Base-by-base conservation (phyloP, 1,139 yeast species). In the Blastobotrys persicus region DNA sequence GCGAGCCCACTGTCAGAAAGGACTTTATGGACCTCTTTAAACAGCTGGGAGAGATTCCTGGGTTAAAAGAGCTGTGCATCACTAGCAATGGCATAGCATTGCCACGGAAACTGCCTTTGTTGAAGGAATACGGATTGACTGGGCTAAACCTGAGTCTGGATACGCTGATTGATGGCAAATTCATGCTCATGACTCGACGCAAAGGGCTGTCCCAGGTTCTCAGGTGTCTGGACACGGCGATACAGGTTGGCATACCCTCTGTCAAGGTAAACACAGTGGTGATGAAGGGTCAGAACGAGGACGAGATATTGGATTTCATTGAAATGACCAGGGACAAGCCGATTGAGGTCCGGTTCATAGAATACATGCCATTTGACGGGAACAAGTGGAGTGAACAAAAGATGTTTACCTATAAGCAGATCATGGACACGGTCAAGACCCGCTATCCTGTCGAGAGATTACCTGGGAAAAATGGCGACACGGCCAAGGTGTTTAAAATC, bases 331-430 rank as follows among this genome's bases (percentile, higher is more conserved):
- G 60, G 44, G 61, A 67, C 39, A 58, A 62, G 37, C 70, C 72
- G 2, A 53, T 77, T 3, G 79, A 77, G 52, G 73, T 77, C 31
- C 65, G 81, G 45, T 77, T 77, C 57, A 77, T 77, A 37, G 81
- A 77, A 57, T 77, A 76, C 60, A 77, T 77, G 81, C 81, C 81
- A 2, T 77, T 77, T 57, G 76, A 68, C 51, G 81, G 81, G 2
- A 77, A 77, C 61, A 72, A 72, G 52, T 77, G 80, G 80, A 65
- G 71, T 18, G 55, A 64, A 34, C 54, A 60, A 11, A 76, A 76
- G 53, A 67, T 77, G 70, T 67, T 75, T 43, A 57, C 74, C 12
- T 76, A 68, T 56, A 56, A 70, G 33, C 77, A 74, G 51, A 75
- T 77, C 55, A 56, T 72, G 31, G 58, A 58, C 11, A 57, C 59